Conservation (phyloP, 2,329 filamentous ascomycete genomes). For the Venturia oleaginea region DNA sequence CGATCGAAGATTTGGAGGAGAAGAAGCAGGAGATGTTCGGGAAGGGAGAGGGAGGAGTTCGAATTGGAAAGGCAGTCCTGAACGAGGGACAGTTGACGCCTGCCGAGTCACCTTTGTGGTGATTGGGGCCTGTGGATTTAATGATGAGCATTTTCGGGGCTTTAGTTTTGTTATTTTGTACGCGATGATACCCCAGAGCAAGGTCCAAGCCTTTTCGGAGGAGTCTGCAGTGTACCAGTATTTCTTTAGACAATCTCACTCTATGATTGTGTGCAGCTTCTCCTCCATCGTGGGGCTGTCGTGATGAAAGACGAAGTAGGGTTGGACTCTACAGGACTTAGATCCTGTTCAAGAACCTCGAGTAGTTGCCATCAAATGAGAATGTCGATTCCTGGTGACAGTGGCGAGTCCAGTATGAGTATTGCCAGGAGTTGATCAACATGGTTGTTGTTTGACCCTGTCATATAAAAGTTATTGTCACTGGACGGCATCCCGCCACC, state of each 20-base stretch:
- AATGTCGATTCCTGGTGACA: too few species aligned
- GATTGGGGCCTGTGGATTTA: not conserved
- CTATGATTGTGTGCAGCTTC: not conserved
- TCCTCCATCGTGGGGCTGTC: not conserved
- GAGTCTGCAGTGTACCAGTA: not conserved
- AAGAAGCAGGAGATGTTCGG: conserved; percentile 24
- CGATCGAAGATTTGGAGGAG: conserved; percentile 23
- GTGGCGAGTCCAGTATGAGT: not conserved
- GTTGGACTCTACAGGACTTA: not conserved
- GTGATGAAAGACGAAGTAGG: not conserved
- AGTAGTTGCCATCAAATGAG: too few species aligned
- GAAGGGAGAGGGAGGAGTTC: not conserved
- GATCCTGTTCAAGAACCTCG: not conserved
- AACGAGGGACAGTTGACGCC: not conserved
- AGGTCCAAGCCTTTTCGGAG: not conserved
- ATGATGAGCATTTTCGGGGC: not conserved
- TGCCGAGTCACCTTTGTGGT: not conserved
- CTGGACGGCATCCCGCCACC: not conserved
- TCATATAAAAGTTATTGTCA: too few species aligned
- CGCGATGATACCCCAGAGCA: not conserved
- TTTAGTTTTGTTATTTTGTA: not conserved
- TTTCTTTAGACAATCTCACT: not conserved
- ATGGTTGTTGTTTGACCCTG: not conserved
- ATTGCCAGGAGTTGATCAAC: not conserved
- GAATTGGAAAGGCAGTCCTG: not conserved